Base-by-base conservation (phyloP, 139 green algal species). In the Ettlia oleoabundans region DNA sequence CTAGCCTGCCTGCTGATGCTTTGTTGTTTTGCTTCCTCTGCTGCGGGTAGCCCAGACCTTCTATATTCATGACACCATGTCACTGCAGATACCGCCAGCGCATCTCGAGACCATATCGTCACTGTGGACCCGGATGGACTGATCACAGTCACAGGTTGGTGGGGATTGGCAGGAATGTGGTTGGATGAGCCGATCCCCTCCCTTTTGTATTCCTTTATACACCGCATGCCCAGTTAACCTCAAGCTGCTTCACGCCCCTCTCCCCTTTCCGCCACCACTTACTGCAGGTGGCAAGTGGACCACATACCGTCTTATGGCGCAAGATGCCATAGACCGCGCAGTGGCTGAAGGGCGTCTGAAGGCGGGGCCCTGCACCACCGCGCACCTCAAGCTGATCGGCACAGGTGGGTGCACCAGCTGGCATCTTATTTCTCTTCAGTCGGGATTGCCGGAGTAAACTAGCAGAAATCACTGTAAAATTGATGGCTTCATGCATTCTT, bases 211-310 rank as follows among this genome's bases (percentile, higher is more conserved):
- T n/a, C n/a, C n/a, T n/a, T n/a, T n/a, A n/a, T n/a, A n/a, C n/a
- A n/a, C n/a, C n/a, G n/a, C n/a, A n/a, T n/a, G n/a, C n/a, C n/a
- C n/a, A n/a, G n/a, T n/a, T n/a, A n/a, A n/a, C n/a, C n/a, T n/a
- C n/a, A n/a, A n/a, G n/a, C n/a, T n/a, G n/a, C n/a, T n/a, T n/a
- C n/a, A n/a, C n/a, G n/a, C n/a, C n/a, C 37, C 26, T n/a, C 43
- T 64, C n/a, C 67, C 18, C 38, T 8, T 24, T 38, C 22, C 47
- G 47, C 10, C n/a, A n/a, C n/a, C n/a, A n/a, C n/a, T n/a, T 18
- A n/a, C 8, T 21, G 70, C 75, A 88, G 92, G 94, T 47, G 95
- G 95, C 73, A 98, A 98, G 88, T 99, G 97, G 97, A 99, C 97
- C 1, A 99, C 97, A 1, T 99, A 99, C 86, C 85, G 97, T 2